Evolutionary conservation across 495 filamentous ascomycete genomes (phyloP).

Genomic region (Cryomyces minteri): DNA sequence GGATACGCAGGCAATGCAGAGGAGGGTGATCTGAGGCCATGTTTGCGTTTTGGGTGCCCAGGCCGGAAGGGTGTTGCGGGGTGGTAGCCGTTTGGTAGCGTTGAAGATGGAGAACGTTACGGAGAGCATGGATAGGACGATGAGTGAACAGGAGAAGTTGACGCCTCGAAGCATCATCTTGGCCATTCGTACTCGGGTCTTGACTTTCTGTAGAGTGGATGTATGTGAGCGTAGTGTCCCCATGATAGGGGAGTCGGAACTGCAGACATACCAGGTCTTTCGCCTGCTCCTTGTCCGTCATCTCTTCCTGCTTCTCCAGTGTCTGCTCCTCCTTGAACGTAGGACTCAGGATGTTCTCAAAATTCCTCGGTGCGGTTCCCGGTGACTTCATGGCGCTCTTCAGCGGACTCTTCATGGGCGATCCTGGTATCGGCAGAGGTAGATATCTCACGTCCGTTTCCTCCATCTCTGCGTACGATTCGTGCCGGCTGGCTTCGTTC

Average conservation of each 20-base stretch:
- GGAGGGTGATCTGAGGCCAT: constrained; percentile 79
- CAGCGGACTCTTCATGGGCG: constrained; percentile 26
- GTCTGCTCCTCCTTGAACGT: constrained; percentile 75
- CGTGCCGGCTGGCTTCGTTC: constrained; percentile 31
- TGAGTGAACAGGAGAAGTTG: constrained; percentile 91
- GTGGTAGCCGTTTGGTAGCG: constrained; percentile 50
- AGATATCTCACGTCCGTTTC: constrained; percentile 20
- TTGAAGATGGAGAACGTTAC: constrained; percentile 81
- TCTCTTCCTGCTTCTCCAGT: constrained; percentile 60
- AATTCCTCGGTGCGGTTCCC: constrained; percentile 49
- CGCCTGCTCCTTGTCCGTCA: constrained; percentile 64
- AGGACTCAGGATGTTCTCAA: constrained; percentile 57
- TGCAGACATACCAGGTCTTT: constrained; percentile 56
- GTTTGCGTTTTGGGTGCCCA: constrained; percentile 65
- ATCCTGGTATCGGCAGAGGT: constrained; percentile 44
- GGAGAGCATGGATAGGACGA: constrained; percentile 75
- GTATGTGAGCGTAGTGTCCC: background rate
- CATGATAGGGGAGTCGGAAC: background rate
- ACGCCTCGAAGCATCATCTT: constrained; percentile 86
- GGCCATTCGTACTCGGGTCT: constrained; percentile 78
- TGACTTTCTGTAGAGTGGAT: constrained; percentile 49
- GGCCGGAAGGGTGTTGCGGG: constrained; percentile 59
- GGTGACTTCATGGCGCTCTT: constrained; percentile 78
- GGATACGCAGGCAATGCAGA: constrained; percentile 61
- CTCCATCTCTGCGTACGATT: constrained; percentile 28